Conservation (phyloP, 2,329 filamentous ascomycete genomes). For the Gnomoniopsis sp. region DNA sequence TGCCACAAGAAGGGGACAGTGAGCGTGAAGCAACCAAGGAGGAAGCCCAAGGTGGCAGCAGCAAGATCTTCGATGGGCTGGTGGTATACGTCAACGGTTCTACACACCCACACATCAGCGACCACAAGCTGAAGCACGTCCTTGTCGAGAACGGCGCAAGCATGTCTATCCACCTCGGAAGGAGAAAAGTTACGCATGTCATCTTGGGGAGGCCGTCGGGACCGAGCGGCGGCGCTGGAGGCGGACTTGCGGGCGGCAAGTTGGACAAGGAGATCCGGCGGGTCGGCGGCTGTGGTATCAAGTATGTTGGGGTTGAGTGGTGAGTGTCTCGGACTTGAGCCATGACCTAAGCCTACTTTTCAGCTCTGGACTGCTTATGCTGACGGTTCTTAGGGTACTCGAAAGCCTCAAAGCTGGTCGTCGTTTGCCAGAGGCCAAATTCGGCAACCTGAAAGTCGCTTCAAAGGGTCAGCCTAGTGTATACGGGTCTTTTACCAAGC, state of each 20-base stretch:
- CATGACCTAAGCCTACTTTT: not conserved
- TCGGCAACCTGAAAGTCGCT: slow-evolving; percentile 61
- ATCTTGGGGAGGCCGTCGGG: slow-evolving; percentile 64
- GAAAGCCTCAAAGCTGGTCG: slow-evolving; percentile 76
- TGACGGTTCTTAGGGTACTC: slow-evolving; percentile 57
- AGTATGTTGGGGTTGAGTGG: slow-evolving; percentile 81
- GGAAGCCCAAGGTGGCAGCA: slow-evolving; percentile 36
- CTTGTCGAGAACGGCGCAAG: slow-evolving; percentile 71
- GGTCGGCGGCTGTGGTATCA: slow-evolving; percentile 66
- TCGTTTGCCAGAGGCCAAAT: slow-evolving; percentile 71
- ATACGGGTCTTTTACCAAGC: slow-evolving; percentile 36
- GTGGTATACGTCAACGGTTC: slow-evolving; percentile 86
- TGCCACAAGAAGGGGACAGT: slow-evolving; percentile 23
- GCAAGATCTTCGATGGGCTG: slow-evolving; percentile 64
- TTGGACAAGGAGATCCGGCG: slow-evolving; percentile 74
- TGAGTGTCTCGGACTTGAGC: slow-evolving; percentile 32
- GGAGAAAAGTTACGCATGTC: slow-evolving; percentile 79
- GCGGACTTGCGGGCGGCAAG: slow-evolving; percentile 74
- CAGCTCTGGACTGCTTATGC: not conserved
- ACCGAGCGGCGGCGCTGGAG: slow-evolving; percentile 56
- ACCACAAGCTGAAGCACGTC: slow-evolving; percentile 79
- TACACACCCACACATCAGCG: slow-evolving; percentile 75
- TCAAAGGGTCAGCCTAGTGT: slow-evolving; percentile 63
- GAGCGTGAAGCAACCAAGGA: slow-evolving; percentile 29
- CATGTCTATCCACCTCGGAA: slow-evolving; percentile 67